Percentiles rank a stretch among this genome's conserved stretches.
These are phyloP conservation scores for Mycena chlorophos DNA, from an alignment of 768 basidiomycete species.

Conservation along the genomic window DNA sequence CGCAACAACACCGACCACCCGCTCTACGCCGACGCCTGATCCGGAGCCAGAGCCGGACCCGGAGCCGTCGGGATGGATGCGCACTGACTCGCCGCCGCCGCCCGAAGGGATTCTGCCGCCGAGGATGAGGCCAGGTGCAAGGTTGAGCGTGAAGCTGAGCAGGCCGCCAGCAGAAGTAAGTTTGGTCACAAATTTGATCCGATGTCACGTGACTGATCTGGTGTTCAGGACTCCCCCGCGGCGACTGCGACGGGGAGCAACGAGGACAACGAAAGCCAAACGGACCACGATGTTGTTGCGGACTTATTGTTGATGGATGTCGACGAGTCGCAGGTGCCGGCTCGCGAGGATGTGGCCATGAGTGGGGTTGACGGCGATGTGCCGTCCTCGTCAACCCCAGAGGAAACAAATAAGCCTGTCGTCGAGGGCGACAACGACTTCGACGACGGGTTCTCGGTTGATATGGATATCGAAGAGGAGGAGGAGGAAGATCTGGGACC, in stretches of 20 bases:
- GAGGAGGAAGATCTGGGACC: constrained; percentile 13
- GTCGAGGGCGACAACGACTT: too few species aligned
- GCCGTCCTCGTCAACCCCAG: too few species aligned
- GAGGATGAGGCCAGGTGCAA: constrained; percentile 15
- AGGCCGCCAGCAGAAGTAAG: not conserved
- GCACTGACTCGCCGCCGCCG: constrained; percentile 18
- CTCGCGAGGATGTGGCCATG: constrained; percentile 20
- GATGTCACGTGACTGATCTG: not conserved
- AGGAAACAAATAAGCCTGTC: too few species aligned
- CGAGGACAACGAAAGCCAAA: constrained; percentile 1
- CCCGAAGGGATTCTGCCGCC: constrained; percentile 20
- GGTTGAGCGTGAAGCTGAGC: constrained; percentile 10
- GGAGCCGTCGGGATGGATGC: constrained; percentile 5
- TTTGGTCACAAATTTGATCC: not conserved
- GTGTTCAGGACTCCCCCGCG: not conserved
- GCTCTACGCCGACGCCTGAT: constrained; percentile 6
- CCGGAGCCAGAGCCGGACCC: constrained; percentile 13
- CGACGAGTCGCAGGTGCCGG: constrained; percentile 9
- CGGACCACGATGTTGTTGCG: constrained; percentile 15
- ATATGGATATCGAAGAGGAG: constrained; percentile 17
- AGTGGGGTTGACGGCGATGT: too few species aligned
- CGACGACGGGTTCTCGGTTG: not conserved
- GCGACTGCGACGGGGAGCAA: not conserved
- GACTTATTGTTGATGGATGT: constrained; percentile 19
- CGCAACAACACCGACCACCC: not conserved